A percentile compares a stretch with the other conserved stretches of the same genome.
phyloP scores from a whole-genome alignment of 768 basidiomycete genomes.

The Termitomyces sp. region DNA sequence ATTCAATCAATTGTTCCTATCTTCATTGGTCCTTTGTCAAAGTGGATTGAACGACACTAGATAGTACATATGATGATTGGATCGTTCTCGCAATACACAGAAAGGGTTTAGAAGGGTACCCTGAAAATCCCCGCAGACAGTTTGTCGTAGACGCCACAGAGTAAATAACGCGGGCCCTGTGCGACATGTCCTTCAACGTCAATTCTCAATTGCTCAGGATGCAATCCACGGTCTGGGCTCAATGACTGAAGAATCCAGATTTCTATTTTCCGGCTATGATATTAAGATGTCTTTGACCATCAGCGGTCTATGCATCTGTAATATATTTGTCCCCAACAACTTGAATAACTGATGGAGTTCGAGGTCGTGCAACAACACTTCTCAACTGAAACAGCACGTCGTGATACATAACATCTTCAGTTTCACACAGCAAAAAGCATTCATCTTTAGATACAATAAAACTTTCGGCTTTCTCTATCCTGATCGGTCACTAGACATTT shows the following conservation, averaged over 20 bases:
- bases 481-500: not conserved
- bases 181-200: not conserved
- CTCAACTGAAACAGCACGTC: not conserved
- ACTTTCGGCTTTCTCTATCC: not conserved
- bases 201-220: not conserved
- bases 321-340: not conserved
- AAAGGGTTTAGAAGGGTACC: not conserved
- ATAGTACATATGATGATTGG: not conserved
- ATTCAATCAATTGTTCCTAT: not conserved
- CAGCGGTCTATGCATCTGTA: not conserved
- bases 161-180: not conserved
- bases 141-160: slow-evolving; percentile 2
- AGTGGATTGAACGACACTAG: not conserved
- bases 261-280: no score
- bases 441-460: not conserved
- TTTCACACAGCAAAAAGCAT: not conserved
- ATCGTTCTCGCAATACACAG: not conserved
- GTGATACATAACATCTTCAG: not conserved
- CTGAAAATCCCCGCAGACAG: not conserved
- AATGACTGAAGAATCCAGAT: no score
- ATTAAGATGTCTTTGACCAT: not conserved
- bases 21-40: not conserved
- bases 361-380: not conserved
- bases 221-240: not conserved
- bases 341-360: not conserved